Conservation (phyloP, 257 asterid species). For the Mitragyna speciosa region DNA sequence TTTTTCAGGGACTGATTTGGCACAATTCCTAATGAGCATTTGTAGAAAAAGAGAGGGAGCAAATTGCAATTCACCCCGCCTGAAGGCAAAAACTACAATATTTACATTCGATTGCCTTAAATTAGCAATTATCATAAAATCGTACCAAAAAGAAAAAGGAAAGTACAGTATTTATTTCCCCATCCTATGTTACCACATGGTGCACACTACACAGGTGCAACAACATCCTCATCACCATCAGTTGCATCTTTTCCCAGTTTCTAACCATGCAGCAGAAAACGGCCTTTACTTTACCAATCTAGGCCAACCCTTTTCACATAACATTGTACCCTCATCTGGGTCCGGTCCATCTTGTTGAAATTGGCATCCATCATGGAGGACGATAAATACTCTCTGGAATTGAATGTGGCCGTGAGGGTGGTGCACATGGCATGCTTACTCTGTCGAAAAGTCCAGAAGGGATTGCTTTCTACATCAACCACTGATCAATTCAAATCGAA, state of each 20-base stretch:
- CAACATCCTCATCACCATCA: neutral
- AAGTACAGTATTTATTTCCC: too few species aligned
- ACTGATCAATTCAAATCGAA: slow-evolving; percentile 60
- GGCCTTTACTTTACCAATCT: slow-evolving; percentile 12
- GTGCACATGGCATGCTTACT: slow-evolving; percentile 78
- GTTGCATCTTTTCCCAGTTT: neutral
- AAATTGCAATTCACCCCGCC: neutral
- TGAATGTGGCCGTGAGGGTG: slow-evolving; percentile 73
- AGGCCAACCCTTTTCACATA: slow-evolving; percentile 2
- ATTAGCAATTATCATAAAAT: neutral
- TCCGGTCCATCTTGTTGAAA: slow-evolving; percentile 9
- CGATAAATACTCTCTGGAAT: slow-evolving; percentile 49
- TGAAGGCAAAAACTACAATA: neutral
- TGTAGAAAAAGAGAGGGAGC: neutral
- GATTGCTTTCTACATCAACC: slow-evolving; percentile 32
- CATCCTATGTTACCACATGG: neutral
- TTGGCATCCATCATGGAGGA: slow-evolving; percentile 37
- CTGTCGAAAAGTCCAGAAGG: slow-evolving; percentile 61
- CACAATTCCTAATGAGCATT: too few species aligned
- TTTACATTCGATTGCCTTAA: neutral
- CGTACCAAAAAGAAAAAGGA: too few species aligned
- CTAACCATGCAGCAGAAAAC: slow-evolving; percentile 23
- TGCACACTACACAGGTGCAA: too few species aligned
- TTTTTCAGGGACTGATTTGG: neutral
- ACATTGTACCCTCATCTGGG: slow-evolving; percentile 8